Conservation (phyloP, 2,329 filamentous ascomycete species). For the Didymella keratinophila region DNA sequence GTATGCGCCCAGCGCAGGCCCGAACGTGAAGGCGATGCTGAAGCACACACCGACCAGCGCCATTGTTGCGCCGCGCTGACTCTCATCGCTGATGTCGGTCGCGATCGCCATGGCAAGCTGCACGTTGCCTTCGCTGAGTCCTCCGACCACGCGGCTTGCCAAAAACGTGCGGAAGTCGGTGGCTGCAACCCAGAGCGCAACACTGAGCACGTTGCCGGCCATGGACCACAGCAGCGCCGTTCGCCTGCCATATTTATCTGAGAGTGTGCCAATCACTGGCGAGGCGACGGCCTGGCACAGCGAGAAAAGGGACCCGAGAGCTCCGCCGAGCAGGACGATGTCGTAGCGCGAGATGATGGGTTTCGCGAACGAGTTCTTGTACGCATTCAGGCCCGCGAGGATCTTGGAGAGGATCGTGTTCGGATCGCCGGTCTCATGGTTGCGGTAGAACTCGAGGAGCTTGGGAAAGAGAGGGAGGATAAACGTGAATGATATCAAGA, state of each 20-base stretch:
- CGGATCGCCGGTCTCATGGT: slow-evolving; percentile 70
- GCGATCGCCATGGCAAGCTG: slow-evolving; percentile 96
- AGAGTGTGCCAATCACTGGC: slow-evolving; percentile 86
- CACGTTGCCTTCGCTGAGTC: slow-evolving; percentile 94
- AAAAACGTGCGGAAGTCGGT: slow-evolving; percentile 96
- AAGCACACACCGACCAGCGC: slow-evolving; percentile 96
- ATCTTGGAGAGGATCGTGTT: slow-evolving; percentile 79
- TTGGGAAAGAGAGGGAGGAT: slow-evolving; percentile 96
- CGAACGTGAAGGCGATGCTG: slow-evolving; percentile 96
- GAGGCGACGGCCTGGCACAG: slow-evolving; percentile 92
- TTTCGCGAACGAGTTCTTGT: slow-evolving; percentile 90
- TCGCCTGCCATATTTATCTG: slow-evolving; percentile 86
- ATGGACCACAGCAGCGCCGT: slow-evolving; percentile 90
- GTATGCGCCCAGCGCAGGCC: slow-evolving; percentile 88
- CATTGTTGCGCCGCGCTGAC: slow-evolving; percentile 88
- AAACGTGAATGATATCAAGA: slow-evolving; percentile 97
- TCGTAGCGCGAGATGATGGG: slow-evolving; percentile 97
- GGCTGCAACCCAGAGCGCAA: slow-evolving; percentile 91
- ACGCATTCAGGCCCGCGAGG: slow-evolving; percentile 84
- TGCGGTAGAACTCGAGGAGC: slow-evolving; percentile 94
- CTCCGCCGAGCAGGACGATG: slow-evolving; percentile 92
- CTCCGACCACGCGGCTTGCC: slow-evolving; percentile 89
- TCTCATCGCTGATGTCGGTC: slow-evolving; percentile 90
- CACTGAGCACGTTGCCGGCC: slow-evolving; percentile 90
- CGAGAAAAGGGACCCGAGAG: slow-evolving; percentile 91